Evolutionary conservation across 108 stramenopile species (phyloP).

Genomic region (Skeletonema menzelii): DNA sequence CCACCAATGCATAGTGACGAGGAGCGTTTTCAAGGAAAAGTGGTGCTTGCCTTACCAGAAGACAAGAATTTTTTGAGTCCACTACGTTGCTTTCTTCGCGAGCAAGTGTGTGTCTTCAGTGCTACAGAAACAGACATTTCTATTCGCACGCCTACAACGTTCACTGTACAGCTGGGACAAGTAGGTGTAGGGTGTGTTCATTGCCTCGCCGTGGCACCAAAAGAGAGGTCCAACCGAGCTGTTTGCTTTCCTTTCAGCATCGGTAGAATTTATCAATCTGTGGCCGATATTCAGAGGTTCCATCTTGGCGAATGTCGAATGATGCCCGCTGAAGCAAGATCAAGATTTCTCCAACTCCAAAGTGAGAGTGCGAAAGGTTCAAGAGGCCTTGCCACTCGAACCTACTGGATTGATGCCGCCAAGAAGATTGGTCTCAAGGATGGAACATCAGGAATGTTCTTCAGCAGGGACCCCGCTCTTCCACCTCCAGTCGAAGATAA

Average conservation of each 20-base stretch:
- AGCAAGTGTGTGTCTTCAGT: slow-evolving; percentile 83
- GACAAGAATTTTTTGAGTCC: slow-evolving; percentile 77
- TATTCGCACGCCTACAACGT: slow-evolving; percentile 85
- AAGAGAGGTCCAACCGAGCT: slow-evolving; percentile 78
- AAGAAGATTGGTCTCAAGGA: slow-evolving; percentile 87
- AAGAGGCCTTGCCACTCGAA: slow-evolving; percentile 84
- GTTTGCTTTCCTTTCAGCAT: slow-evolving; percentile 91
- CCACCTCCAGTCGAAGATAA: slow-evolving; percentile 53
- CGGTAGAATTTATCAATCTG: slow-evolving; percentile 86
- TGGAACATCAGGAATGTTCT: slow-evolving; percentile 75
- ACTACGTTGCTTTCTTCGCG: slow-evolving; percentile 84
- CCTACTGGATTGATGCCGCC: slow-evolving; percentile 87
- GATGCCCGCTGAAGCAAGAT: slow-evolving; percentile 69
- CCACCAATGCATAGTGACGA: slow-evolving; percentile 3
- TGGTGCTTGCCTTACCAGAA: slow-evolving; percentile 60
- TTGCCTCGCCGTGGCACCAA: slow-evolving; percentile 70
- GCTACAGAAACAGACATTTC: slow-evolving; percentile 87
- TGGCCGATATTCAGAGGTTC: slow-evolving; percentile 90
- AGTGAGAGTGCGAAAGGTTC: slow-evolving; percentile 88
- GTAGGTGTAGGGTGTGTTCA: slow-evolving; percentile 62
- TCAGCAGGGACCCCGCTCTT: slow-evolving; percentile 66
- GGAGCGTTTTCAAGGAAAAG: slow-evolving; percentile 58
- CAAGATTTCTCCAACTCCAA: slow-evolving; percentile 68
- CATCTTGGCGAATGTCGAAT: slow-evolving; percentile 84
- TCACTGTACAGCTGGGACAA: slow-evolving; percentile 55